Evolutionary conservation across 2,329 filamentous ascomycete genomes (phyloP), one percentile per base, ranked within the genome.

Genomic region (Aspergillus ibericus): DNA sequence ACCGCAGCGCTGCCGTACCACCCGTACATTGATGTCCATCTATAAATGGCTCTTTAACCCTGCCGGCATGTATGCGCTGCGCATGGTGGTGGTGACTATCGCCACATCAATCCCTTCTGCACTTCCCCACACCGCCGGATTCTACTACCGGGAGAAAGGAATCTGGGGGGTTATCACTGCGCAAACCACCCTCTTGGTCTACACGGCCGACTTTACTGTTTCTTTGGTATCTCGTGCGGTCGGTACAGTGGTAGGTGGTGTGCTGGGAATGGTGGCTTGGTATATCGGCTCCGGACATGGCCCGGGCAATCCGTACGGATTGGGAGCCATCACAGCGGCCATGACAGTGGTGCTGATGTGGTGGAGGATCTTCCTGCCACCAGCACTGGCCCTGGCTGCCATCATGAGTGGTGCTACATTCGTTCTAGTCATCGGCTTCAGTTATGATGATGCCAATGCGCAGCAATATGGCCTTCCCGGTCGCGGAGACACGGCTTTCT

Each of bases 141-240:
- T 84, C 63, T 83, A 77, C 61, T 83, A 82, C 51, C 75, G 80
- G 2, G 76, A 83, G 56, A 82, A 81, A 63, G 81, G 82, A 0
- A 70, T 84, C 0, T 84, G 82, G 82, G 80, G 72, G 0, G 66
- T 83, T 8, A 82, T 84, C 42, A 83, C 80, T 68, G 81, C 75
- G 0, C 82, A 83, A 62, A 80, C 79, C 0, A 75, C 73, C 1
- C 61, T 83, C 2, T 70, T 83, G 1, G 70, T 80, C 9, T 83
- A 83, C 62, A 77, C 82, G 72, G 77, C 80, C 0, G 82, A 84
- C 53, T 83, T 83, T 40, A 77, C 75, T 0, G 79, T 80, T 50
- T 80, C 79, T 0, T 61, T 83, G 5, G 44, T 81, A 0, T 68
- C 74, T 0, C 73, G 82, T 20, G 64, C 68, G 0, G 53, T 76